Percentiles rank a stretch among this genome's conserved stretches.
phyloP scores from a whole-genome alignment of 2,329 filamentous ascomycete species.

The Colletotrichum higginsianum region DNA sequence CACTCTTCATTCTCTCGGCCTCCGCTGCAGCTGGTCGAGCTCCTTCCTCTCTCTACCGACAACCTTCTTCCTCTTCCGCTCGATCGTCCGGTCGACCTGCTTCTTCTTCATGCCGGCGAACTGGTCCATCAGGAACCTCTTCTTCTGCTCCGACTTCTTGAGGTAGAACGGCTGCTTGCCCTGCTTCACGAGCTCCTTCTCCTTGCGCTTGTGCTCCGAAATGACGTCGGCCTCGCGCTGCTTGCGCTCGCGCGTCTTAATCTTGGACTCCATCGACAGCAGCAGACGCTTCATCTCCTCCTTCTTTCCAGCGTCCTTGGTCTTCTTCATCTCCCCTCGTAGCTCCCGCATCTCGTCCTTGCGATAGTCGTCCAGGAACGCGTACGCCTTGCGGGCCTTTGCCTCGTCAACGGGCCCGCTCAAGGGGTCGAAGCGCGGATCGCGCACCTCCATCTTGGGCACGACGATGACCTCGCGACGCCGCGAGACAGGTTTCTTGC shows the following conservation, averaged over 20 bases:
- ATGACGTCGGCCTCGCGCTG: constrained; percentile 80
- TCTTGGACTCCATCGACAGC: constrained; percentile 82
- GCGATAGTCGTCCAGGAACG: constrained; percentile 90
- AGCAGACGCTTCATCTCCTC: constrained; percentile 81
- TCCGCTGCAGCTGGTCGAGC: constrained; percentile 62
- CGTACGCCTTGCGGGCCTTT: constrained; percentile 80
- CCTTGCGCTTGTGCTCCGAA: constrained; percentile 82
- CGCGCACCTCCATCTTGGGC: constrained; percentile 75
- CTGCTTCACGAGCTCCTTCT: constrained; percentile 87
- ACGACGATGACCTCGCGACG: constrained; percentile 79
- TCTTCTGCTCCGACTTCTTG: constrained; percentile 94
- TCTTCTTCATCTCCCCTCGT: constrained; percentile 74
- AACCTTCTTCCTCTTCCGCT: constrained; percentile 91
- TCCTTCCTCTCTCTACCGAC: constrained; percentile 87
- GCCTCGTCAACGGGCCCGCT: constrained; percentile 67
- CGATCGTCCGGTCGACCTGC: constrained; percentile 87
- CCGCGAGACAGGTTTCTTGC: constrained; percentile 86
- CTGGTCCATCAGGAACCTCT: constrained; percentile 82
- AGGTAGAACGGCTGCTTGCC: constrained; percentile 95
- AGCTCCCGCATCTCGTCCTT: constrained; percentile 86
- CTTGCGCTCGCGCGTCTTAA: constrained; percentile 79
- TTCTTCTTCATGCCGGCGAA: constrained; percentile 88
- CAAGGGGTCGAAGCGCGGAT: constrained; percentile 89
- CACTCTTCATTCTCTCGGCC: constrained; percentile 14
- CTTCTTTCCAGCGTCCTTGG: constrained; percentile 76